Evolutionary conservation across 768 basidiomycete species (phyloP).

Genomic region (Suillus decipiens): DNA sequence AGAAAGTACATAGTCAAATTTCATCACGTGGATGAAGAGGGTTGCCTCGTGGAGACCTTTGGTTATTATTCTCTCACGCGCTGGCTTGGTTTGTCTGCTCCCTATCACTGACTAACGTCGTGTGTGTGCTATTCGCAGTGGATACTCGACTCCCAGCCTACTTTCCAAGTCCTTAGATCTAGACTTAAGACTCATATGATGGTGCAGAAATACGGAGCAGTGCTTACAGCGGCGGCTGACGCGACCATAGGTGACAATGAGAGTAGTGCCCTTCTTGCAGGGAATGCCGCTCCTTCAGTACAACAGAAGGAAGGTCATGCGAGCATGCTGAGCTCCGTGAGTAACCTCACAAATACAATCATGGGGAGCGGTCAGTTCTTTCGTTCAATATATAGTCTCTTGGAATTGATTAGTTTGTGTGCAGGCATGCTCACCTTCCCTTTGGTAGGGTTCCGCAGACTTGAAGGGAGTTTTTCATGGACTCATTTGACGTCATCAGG

Average conservation of each 20-base stretch:
- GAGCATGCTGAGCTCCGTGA: conserved; percentile 64
- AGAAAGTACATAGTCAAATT: neutral
- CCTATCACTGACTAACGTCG: neutral
- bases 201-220: conserved; percentile 70
- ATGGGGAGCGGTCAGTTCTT: conserved; percentile 77
- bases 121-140: neutral
- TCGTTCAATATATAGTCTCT: neutral
- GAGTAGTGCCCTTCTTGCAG: conserved; percentile 59
- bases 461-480: neutral
- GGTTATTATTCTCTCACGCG: conserved; percentile 8
- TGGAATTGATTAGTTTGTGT: conserved; percentile 7
- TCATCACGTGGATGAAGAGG: neutral
- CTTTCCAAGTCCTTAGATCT: conserved; percentile 1
- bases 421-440: conserved; percentile 89
- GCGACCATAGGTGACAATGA: conserved; percentile 41
- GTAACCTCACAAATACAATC: conserved; percentile 87
- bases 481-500: conserved; percentile 43
- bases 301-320: conserved; percentile 64
- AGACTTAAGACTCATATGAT: conserved; percentile 46
- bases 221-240: conserved; percentile 35
- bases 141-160: neutral
- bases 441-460: conserved; percentile 48
- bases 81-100: conserved; percentile 6
- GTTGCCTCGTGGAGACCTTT: neutral
- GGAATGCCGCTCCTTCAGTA: conserved; percentile 22